Conservation (phyloP, 306 rosid genomes). For the Malus sieversii region DNA sequence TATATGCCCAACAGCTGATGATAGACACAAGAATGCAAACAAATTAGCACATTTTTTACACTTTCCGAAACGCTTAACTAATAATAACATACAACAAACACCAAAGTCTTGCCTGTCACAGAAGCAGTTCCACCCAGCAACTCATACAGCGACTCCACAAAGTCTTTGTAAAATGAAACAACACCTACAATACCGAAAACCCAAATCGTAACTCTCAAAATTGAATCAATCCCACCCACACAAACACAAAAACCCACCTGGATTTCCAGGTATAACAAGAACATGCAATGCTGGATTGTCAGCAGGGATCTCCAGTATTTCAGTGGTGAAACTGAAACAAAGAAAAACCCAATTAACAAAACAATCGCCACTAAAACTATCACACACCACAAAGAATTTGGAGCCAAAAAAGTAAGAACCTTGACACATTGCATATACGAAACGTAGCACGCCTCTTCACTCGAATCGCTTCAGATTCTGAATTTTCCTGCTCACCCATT, state of each 20-base stretch:
- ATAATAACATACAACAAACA: neutral
- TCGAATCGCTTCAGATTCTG: constrained; percentile 15
- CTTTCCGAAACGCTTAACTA: neutral
- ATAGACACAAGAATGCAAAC: constrained; percentile 15
- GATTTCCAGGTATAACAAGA: constrained; percentile 78
- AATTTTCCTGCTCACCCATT: constrained; percentile 34
- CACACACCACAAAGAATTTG: neutral
- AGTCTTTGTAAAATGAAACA: constrained; percentile 61
- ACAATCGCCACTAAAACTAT: neutral
- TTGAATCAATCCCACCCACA: constrained; percentile 1
- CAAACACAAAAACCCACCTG: constrained; percentile 38
- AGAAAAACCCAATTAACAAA: neutral
- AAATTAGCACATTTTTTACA: constrained; percentile 19
- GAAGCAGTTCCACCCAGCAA: constrained; percentile 69
- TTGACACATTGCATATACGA: constrained; percentile 58
- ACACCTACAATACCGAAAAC: constrained; percentile 37
- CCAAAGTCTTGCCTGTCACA: constrained; percentile 57
- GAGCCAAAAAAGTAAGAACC: constrained; percentile 26
- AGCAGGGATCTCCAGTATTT: constrained; percentile 70
- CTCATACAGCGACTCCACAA: constrained; percentile 68
- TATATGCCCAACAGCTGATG: constrained; percentile 68
- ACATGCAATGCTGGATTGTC: constrained; percentile 68
- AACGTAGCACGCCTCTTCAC: constrained; percentile 41
- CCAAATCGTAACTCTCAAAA: constrained; percentile 1
- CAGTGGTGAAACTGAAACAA: constrained; percentile 48